Percentiles rank a stretch among this genome's conserved stretches.
Conservation (phyloP, 257 asterid genomes). For the Fraxinus excelsior region DNA sequence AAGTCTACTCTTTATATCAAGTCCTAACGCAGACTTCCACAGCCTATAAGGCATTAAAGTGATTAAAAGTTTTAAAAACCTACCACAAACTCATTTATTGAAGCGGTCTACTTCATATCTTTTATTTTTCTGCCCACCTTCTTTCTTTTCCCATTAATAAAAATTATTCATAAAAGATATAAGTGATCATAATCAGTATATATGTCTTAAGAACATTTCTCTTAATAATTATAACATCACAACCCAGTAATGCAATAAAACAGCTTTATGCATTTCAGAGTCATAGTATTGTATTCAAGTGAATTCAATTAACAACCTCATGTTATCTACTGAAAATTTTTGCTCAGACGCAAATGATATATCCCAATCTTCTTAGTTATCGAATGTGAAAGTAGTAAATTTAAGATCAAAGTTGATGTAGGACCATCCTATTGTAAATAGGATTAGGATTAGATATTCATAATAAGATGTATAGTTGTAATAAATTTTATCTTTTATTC, state of each 20-base stretch:
- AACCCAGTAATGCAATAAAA: neutral
- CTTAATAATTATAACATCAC: neutral
- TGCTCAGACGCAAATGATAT: neutral
- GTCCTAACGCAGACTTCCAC: neutral
- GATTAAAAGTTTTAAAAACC: neutral
- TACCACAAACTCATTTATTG: neutral
- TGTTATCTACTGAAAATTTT: neutral
- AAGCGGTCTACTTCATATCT: neutral
- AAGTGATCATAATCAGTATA: neutral
- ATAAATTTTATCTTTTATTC: too few relatives aligned
- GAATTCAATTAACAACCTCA: neutral
- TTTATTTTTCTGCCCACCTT: neutral
- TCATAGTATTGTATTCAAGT: neutral
- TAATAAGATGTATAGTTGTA: too few relatives aligned
- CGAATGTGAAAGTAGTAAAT: neutral
- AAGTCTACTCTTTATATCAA: neutral
- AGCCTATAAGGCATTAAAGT: neutral
- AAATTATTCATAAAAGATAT: neutral
- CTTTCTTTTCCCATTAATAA: neutral
- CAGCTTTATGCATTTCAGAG: neutral
- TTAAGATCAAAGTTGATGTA: neutral
- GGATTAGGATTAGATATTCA: too few relatives aligned
- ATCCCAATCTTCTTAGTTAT: neutral
- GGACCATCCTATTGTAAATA: too few relatives aligned
- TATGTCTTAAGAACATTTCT: neutral